phyloP scores from a whole-genome alignment of 129 eudicot genomes.

The Solidago caesia region DNA sequence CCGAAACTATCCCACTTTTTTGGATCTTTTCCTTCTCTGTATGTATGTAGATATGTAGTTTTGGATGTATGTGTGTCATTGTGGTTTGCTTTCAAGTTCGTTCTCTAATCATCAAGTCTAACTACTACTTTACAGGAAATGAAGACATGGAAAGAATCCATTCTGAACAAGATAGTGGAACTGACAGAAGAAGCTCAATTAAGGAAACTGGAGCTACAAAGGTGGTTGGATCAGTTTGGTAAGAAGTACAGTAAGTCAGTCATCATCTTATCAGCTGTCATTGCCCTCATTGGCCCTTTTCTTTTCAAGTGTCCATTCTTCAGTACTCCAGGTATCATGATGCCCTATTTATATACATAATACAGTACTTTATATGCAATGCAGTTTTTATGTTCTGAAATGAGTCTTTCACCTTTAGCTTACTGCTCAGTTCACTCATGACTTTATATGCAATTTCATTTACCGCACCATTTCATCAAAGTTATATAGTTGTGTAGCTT shows the following conservation, averaged over 20 bases:
- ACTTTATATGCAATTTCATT: no score
- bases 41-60: no score
- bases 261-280: conserved; percentile 60
- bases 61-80: no score
- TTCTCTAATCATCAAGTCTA: conserved; percentile 11
- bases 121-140: conserved; percentile 52
- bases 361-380: not conserved
- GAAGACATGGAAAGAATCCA: conserved; percentile 94
- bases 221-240: conserved; percentile 98
- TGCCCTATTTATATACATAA: not conserved
- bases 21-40: no score
- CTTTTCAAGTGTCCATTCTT: conserved; percentile 89
- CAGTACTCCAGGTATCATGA: conserved; percentile 69
- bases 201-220: conserved; percentile 84
- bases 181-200: conserved; percentile 93
- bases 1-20: no score
- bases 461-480: conserved; percentile 26
- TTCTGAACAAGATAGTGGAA: conserved; percentile 82
- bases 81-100: not conserved
- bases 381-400: not conserved
- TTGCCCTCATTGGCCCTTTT: conserved; percentile 83
- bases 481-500: conserved; percentile 51
- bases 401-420: no score
- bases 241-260: conserved; percentile 84
- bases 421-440: no score